A percentile compares a stretch with the other conserved stretches of the same genome.
Conservation (phyloP, 2,329 filamentous ascomycete species). For the Cladophialophora chaetospira region DNA sequence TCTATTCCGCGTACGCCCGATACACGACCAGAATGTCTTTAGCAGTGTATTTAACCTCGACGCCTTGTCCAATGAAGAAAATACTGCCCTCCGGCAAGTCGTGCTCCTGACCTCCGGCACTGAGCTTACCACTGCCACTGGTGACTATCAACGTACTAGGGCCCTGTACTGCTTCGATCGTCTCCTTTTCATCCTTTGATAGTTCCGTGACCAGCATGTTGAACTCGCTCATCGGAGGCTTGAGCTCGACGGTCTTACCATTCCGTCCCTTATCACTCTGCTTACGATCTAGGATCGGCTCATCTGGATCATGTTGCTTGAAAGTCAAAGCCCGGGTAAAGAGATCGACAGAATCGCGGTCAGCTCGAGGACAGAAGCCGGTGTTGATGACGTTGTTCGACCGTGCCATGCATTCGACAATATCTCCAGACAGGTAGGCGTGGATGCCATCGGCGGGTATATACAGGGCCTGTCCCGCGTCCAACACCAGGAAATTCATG, state of each 20-base stretch:
- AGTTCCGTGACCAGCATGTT: conserved; percentile 65
- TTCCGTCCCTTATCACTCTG: conserved; percentile 55
- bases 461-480: conserved; percentile 67
- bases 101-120: conserved; percentile 54
- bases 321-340: conserved; percentile 68
- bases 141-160: conserved; percentile 66
- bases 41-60: conserved; percentile 47
- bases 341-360: conserved; percentile 64
- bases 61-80: conserved; percentile 66
- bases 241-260: conserved; percentile 65
- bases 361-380: conserved; percentile 69
- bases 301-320: conserved; percentile 58
- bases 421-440: conserved; percentile 71
- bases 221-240: conserved; percentile 71
- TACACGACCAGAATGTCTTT: conserved; percentile 51
- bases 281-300: conserved; percentile 57
- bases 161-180: conserved; percentile 57
- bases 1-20: conserved; percentile 47
- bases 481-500: conserved; percentile 72
- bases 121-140: conserved; percentile 60
- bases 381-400: conserved; percentile 74
- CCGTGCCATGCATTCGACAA: conserved; percentile 77
- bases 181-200: conserved; percentile 60
- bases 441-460: conserved; percentile 75
- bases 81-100: conserved; percentile 64